Percentiles rank a stretch among this genome's conserved stretches.
Evolutionary conservation across 2,329 filamentous ascomycete species (phyloP).

Genomic region (Cordyceps fumosorosea): DNA sequence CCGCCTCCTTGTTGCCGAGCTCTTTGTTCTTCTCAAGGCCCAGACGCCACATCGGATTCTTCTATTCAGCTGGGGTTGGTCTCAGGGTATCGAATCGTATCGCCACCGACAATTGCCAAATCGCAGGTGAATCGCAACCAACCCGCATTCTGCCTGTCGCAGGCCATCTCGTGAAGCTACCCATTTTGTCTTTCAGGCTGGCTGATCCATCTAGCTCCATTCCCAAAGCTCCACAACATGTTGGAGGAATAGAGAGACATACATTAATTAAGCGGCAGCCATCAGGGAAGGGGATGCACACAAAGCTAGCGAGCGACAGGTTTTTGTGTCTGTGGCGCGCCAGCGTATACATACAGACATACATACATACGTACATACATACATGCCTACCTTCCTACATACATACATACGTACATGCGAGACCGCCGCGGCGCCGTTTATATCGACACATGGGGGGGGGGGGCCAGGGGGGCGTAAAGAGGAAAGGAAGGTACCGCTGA

Average conservation of each 20-base stretch:
- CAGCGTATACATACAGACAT: not conserved
- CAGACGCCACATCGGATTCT: not conserved
- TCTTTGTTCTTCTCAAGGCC: not conserved
- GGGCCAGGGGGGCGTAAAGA: too few species aligned
- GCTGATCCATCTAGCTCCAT: not conserved
- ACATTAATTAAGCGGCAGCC: conserved; percentile 5
- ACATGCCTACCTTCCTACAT: too few species aligned
- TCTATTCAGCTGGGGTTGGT: not conserved
- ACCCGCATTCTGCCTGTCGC: not conserved
- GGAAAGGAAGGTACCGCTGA: not conserved
- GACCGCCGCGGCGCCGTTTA: not conserved
- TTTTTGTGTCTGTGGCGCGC: not conserved
- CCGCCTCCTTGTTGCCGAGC: not conserved
- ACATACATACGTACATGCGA: not conserved
- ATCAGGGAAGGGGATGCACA: not conserved
- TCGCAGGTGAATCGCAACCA: not conserved
- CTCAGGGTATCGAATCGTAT: not conserved
- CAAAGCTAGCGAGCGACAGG: not conserved
- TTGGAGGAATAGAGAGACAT: not conserved
- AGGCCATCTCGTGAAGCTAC: not conserved
- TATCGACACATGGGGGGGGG: not conserved
- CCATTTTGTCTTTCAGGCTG: not conserved
- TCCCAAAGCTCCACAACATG: conserved; percentile 2
- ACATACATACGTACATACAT: too few species aligned
- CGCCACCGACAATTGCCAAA: too few species aligned